These are phyloP conservation scores for Pueraria montana DNA, from an alignment of 306 rosid genomes.

Conservation along the genomic window DNA sequence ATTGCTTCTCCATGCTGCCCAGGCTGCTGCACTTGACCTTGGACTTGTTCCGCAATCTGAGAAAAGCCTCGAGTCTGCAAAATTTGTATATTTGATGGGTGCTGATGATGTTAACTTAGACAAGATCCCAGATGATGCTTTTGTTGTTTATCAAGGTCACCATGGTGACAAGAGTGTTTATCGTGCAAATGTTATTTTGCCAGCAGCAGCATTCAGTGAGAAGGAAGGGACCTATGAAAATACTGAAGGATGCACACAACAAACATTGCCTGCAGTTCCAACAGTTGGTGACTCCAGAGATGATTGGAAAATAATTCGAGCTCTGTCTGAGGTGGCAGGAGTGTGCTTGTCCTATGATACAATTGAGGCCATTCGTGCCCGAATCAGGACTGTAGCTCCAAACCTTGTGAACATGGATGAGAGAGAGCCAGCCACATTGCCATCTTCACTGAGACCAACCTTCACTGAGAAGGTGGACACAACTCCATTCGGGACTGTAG, in stretches of 20 bases:
- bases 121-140: slow-evolving; percentile 80
- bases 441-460: slow-evolving; percentile 75
- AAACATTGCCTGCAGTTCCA: slow-evolving; percentile 96
- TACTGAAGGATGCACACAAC: slow-evolving; percentile 92
- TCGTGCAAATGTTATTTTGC: slow-evolving; percentile 88
- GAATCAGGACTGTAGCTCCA: slow-evolving; percentile 86
- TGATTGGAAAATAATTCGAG: slow-evolving; percentile 95
- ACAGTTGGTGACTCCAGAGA: slow-evolving; percentile 98
- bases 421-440: slow-evolving; percentile 83
- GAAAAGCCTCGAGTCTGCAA: slow-evolving; percentile 80
- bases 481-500: slow-evolving; percentile 66
- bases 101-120: slow-evolving; percentile 89
- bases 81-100: slow-evolving; percentile 94
- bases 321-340: slow-evolving; percentile 92
- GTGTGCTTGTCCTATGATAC: slow-evolving; percentile 81
- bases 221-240: slow-evolving; percentile 95
- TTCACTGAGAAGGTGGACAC: slow-evolving; percentile 56
- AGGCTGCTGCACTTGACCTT: slow-evolving; percentile 99
- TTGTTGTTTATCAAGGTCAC: slow-evolving; percentile 99
- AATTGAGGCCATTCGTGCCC: slow-evolving; percentile 66
- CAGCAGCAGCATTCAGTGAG: slow-evolving; percentile 95
- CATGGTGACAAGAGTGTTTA: slow-evolving; percentile 93
- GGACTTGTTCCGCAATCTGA: slow-evolving; percentile 96
- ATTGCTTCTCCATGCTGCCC: slow-evolving; percentile 94
- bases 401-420: slow-evolving; percentile 80